phyloP scores from a whole-genome alignment of 768 basidiomycete genomes.

The Leccinum disarticulatum region DNA sequence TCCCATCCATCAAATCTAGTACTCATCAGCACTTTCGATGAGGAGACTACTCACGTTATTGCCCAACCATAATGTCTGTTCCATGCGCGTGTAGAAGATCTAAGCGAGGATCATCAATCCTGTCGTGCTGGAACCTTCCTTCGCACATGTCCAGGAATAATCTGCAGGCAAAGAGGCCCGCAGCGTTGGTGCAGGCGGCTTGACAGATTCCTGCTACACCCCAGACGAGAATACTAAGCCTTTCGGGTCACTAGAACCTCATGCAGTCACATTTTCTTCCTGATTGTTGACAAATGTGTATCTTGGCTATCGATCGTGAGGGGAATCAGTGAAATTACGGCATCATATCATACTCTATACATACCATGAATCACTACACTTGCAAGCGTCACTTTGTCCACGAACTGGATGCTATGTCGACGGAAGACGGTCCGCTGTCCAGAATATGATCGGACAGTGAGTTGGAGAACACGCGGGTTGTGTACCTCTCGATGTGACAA shows the following conservation, averaged over 20 bases:
- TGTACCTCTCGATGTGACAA: too few relatives aligned
- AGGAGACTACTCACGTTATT: constrained; percentile 60
- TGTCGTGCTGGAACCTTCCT: constrained; percentile 57
- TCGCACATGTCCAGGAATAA: constrained; percentile 73
- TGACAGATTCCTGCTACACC: constrained; percentile 57
- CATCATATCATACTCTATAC: constrained; percentile 44
- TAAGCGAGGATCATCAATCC: constrained; percentile 76
- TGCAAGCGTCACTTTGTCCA: constrained; percentile 75
- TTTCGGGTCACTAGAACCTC: not conserved
- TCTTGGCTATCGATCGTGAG: constrained; percentile 42
- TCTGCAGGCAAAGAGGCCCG: constrained; percentile 60
- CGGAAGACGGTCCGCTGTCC: too few relatives aligned
- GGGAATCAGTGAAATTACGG: constrained; percentile 11
- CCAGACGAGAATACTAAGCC: constrained; percentile 66
- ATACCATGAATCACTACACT: constrained; percentile 62
- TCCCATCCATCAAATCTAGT: constrained; percentile 73
- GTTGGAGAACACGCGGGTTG: too few relatives aligned
- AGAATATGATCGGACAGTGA: too few relatives aligned
- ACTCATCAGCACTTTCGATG: not conserved
- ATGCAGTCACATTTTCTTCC: constrained; percentile 36
- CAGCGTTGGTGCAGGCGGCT: constrained; percentile 71
- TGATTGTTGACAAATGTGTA: constrained; percentile 65
- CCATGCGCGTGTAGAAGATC: constrained; percentile 76
- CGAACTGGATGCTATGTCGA: constrained; percentile 51
- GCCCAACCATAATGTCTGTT: constrained; percentile 71